A percentile compares a stretch with the other conserved stretches of the same genome.
These are phyloP conservation scores for Nicotiana tabacum DNA, from an alignment of 257 asterid species.

Conservation along the genomic window DNA sequence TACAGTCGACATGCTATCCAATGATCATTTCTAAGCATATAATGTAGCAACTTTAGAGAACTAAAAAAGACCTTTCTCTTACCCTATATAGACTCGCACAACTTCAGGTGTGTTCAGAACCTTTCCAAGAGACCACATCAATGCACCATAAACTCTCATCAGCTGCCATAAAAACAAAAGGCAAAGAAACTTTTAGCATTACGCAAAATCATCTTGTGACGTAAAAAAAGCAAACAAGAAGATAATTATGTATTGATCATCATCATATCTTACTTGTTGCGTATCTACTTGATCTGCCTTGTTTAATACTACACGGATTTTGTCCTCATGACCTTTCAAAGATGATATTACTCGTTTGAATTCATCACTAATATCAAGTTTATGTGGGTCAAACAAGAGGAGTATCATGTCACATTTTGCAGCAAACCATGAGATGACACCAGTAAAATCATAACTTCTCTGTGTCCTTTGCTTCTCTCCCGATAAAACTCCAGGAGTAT, in stretches of 20 bases:
- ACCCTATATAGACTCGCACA: conserved; percentile 92
- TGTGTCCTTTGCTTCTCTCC: conserved; percentile 96
- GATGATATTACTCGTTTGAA: conserved; percentile 89
- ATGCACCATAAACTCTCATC: conserved; percentile 98
- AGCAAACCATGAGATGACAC: conserved; percentile 98
- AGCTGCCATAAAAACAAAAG: conserved; percentile 35
- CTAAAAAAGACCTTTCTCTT: conserved; percentile 9
- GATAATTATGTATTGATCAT: background rate
- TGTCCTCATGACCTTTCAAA: conserved; percentile 89
- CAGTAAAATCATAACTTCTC: conserved; percentile 94
- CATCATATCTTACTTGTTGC: conserved; percentile 55
- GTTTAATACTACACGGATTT: conserved; percentile 86
- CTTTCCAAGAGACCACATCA: conserved; percentile 99
- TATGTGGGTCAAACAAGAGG: conserved; percentile 92
- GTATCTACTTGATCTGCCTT: conserved; percentile 98
- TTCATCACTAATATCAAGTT: conserved; percentile 94
- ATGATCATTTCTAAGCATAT: background rate
- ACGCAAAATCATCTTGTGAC: background rate
- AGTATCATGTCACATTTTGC: conserved; percentile 89
- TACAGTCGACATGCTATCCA: background rate
- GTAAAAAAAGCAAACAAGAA: background rate
- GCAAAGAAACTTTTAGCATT: background rate
- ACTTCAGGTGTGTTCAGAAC: conserved; percentile 94
- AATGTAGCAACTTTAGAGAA: background rate
- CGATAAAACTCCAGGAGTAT: conserved; percentile 95